Evolutionary conservation across 108 stramenopile genomes (phyloP), one percentile per base, ranked within the genome.

Genomic region (Epipyxis sp.): DNA sequence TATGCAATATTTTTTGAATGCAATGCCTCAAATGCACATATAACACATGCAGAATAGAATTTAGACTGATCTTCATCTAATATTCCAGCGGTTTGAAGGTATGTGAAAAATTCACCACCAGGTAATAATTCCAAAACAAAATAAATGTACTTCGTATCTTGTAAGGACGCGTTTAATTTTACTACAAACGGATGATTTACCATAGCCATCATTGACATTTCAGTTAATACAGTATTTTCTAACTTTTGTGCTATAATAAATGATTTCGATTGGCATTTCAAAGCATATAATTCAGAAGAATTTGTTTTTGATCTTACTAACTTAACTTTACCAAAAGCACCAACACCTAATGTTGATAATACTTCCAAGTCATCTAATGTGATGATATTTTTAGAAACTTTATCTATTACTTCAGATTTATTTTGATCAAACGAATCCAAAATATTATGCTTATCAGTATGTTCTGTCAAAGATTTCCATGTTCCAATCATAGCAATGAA

Each of bases 21-120:
- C 58, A 93, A 82, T 61, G 92, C 89, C 34, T 85, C 79, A 69
- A 93, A 89, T 16, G 90, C 91, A 43, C 88, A 76, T 41, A 90
- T 76, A 40, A 93, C 90, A 35, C 86, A 89, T 42, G 90, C 91
- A 58, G 90, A 88, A 76, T 92, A 93, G 79, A 92, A 90, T n/a
- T 83, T 16, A 29, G 71, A 39, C 71, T 74, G 40, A 34, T 46
- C 71, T 42, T 74, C 71, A 32, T 27, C 27, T 10, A 74, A 32
- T 42, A 27, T 74, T 39, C 71, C 71, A 34, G 25, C 71, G 6
- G 3, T 74, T 42, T 74, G 71, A 16, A 74, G 34, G 71, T 30
- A 74, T 3, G 6, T 34, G 71, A 74, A 74, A 32, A 74, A 74
- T 42, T 74, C 71, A 6, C 71, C 71, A 32, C 71, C 71, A 32